A percentile compares a stretch with the other conserved stretches of the same genome.
phyloP scores from a whole-genome alignment of 257 asterid genomes.

The Penstemon barbatus region DNA sequence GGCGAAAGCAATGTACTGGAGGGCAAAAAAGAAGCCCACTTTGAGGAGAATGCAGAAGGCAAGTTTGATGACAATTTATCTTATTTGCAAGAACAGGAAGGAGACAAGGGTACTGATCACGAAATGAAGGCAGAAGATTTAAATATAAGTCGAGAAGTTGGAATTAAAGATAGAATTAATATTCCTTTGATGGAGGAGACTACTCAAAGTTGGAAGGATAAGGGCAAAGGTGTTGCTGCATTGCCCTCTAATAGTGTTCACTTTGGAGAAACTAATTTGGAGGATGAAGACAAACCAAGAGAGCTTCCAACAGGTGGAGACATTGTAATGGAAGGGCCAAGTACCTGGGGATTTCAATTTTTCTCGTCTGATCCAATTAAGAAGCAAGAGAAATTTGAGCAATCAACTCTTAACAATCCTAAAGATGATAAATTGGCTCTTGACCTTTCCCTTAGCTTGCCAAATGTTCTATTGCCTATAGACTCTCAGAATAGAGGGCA shows the following conservation, averaged over 20 bases:
- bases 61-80: conserved; percentile 44
- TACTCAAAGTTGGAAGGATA: conserved; percentile 50
- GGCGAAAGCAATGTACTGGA: conserved; percentile 35
- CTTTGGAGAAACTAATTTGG: conserved; percentile 41
- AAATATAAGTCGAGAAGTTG: conserved; percentile 35
- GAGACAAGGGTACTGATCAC: conserved; percentile 34
- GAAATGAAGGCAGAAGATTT: conserved; percentile 46
- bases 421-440: conserved; percentile 84
- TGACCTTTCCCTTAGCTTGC: conserved; percentile 97
- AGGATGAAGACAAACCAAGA: conserved; percentile 47
- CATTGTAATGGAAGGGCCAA: conserved; percentile 67
- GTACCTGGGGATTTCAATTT: conserved; percentile 73
- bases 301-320: conserved; percentile 42
- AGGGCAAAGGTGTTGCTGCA: conserved; percentile 65
- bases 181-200: conserved; percentile 40
- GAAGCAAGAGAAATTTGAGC: conserved; percentile 60
- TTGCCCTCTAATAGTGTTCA: conserved; percentile 37
- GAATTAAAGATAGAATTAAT: conserved; percentile 43
- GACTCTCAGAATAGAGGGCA: conserved; percentile 55
- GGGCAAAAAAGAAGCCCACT: conserved; percentile 35
- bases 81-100: conserved; percentile 44
- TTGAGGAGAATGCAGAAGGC: conserved; percentile 50
- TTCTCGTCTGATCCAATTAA: conserved; percentile 74
- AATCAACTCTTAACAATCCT: conserved; percentile 43
- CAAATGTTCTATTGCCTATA: conserved; percentile 81